phyloP scores from a whole-genome alignment of 2,329 filamentous ascomycete species.

The Colletotrichum somersetense region DNA sequence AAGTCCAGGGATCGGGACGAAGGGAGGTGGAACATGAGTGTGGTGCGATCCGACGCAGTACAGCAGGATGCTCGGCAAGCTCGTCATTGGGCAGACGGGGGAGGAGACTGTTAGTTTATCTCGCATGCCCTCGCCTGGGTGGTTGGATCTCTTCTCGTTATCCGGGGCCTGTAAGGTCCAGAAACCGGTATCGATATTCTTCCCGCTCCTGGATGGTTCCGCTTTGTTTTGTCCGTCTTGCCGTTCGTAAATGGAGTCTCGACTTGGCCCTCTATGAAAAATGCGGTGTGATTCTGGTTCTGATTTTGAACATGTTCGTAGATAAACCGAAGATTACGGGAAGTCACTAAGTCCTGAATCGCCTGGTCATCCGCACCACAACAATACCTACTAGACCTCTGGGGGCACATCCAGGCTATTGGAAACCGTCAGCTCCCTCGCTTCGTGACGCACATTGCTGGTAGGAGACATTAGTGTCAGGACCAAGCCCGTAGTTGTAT shows the following conservation, averaged over 20 bases:
- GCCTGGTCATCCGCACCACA: not conserved
- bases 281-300: not conserved
- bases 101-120: not conserved
- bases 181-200: not conserved
- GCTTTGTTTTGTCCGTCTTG: not conserved
- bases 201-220: not conserved
- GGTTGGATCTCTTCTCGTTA: not conserved
- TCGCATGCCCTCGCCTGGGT: not conserved
- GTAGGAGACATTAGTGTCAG: not conserved
- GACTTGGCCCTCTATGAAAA: not conserved
- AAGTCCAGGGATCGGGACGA: conserved; percentile 6
- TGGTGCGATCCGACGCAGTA: not conserved
- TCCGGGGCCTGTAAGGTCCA: not conserved
- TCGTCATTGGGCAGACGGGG: not conserved
- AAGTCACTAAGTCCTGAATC: not conserved
- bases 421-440: not conserved
- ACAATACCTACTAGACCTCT: not conserved
- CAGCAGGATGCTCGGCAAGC: conserved; percentile 7
- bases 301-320: not conserved
- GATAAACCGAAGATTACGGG: not conserved
- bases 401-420: too few species aligned
- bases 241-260: not conserved
- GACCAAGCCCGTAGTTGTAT: too few species aligned
- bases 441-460: not conserved
- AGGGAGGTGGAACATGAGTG: not conserved